These are phyloP conservation scores for Moesziomyces antarcticus DNA, from an alignment of 1,284 basidiomycete genomes.

Conservation along the genomic window DNA sequence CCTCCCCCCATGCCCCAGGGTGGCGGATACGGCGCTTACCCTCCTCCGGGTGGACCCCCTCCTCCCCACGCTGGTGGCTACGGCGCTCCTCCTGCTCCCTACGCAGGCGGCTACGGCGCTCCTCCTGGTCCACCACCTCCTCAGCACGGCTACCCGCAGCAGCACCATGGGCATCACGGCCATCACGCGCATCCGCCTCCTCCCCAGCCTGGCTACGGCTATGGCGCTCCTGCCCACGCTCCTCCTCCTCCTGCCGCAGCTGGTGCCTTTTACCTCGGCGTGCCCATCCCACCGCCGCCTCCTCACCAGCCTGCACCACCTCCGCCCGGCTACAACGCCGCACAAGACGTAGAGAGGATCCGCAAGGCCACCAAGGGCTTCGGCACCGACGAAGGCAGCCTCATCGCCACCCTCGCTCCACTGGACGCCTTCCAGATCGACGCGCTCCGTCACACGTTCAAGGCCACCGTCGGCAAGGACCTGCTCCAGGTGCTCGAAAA, in stretches of 20 bases:
- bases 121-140: conserved; percentile 27
- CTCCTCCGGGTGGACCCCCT: conserved; percentile 18
- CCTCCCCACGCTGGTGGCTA: conserved; percentile 33
- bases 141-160: conserved; percentile 14
- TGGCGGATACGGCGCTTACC: conserved; percentile 40
- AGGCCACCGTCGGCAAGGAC: conserved; percentile 62
- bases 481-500: conserved; percentile 60
- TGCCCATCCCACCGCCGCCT: conserved; percentile 58
- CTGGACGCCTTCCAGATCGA: conserved; percentile 62
- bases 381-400: conserved; percentile 58
- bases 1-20: conserved; percentile 44
- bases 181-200: conserved; percentile 22
- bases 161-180: background rate
- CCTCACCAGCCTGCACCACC: conserved; percentile 53
- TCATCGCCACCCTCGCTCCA: conserved; percentile 55
- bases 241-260: conserved; percentile 18
- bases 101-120: conserved; percentile 32
- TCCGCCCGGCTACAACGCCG: conserved; percentile 60
- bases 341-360: conserved; percentile 58
- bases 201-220: conserved; percentile 38
- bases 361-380: conserved; percentile 67
- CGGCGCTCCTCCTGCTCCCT: conserved; percentile 34
- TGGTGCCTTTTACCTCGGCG: conserved; percentile 55
- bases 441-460: conserved; percentile 58
- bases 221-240: conserved; percentile 41